Evolutionary conservation across 1,284 basidiomycete genomes (phyloP), one percentile per base, ranked within the genome.

Genomic region (Pseudozyma thailandica): DNA sequence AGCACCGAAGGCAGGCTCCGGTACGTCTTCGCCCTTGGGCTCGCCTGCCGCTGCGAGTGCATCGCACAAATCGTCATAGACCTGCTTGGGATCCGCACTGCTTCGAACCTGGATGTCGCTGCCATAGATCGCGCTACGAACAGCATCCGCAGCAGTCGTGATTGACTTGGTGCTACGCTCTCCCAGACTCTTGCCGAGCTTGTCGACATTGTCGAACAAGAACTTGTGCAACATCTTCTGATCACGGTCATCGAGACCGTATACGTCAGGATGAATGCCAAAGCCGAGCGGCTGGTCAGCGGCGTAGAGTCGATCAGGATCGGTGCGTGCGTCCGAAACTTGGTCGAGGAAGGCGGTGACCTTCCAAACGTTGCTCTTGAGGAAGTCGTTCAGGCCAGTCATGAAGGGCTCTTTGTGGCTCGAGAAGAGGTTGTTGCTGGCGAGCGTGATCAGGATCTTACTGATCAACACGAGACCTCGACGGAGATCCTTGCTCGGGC

Each of bases 321-420:
- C 78, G 20, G 78, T 78, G 26, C 72, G 55, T 1, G 74, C 68
- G 43, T 80, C 78, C 18, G 77, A 79, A 13, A 80, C 74, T 26
- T 77, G 73, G 35, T 80, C 78, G 6, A 80, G 66, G 66, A 80
- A 80, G 12, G 60, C 60, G 4, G 77, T 71, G 26, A 80, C 75
- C 49, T 74, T 75, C 75, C 77, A 78, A 16, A 79, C 71, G 42
- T 80, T 80, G 52, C 69, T 54, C 53, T 75, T 78, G 25, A 80
- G 53, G 44, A 80, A 79, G 38, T 79, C 78, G 53, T 80, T 80
- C 35, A 80, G 68, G 16, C 68, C 57, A 1, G 73, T 78, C 78
- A 80, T 77, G 57, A 75, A 79, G 1, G 77, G 73, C 51, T 80
- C 77, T 61, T 80, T 80, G 62, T 80, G 78, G 33, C 62, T 53